Conservation (phyloP, 352 stramenopile genomes). For the Hyaloperonospora arabidopsidis region DNA sequence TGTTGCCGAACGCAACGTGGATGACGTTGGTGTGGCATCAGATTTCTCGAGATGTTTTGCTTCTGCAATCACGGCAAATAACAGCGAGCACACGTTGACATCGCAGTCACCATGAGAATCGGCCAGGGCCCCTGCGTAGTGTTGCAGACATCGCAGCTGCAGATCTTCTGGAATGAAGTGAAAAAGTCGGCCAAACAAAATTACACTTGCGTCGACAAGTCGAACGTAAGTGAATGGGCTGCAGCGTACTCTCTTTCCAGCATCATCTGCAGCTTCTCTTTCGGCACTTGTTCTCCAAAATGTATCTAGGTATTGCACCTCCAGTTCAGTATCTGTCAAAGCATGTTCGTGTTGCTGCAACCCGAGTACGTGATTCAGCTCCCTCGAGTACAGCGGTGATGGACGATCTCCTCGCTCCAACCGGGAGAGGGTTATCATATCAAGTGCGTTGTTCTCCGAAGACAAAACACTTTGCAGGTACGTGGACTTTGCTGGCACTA, state of each 20-base stretch:
- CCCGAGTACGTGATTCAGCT: constrained; percentile 69
- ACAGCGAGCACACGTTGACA: constrained; percentile 69
- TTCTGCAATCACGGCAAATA: constrained; percentile 63
- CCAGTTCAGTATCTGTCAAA: constrained; percentile 74
- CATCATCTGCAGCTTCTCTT: constrained; percentile 20
- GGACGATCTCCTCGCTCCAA: constrained; percentile 58
- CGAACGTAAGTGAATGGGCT: constrained; percentile 78
- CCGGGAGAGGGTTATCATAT: constrained; percentile 46
- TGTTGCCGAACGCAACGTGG: constrained; percentile 19
- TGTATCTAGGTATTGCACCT: constrained; percentile 76
- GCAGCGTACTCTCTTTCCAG: constrained; percentile 33
- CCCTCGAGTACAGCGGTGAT: constrained; percentile 56
- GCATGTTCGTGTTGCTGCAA: constrained; percentile 63
- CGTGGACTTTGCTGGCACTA: constrained; percentile 52
- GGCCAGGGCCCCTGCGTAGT: constrained; percentile 56
- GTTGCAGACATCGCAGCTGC: constrained; percentile 73
- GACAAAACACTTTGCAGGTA: constrained; percentile 57
- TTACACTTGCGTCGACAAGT: constrained; percentile 69
- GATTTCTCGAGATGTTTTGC: constrained; percentile 29
- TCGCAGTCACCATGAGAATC: constrained; percentile 58
- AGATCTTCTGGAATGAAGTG: constrained; percentile 76
- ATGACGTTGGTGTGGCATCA: constrained; percentile 10
- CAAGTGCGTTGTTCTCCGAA: constrained; percentile 46
- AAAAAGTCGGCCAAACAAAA: constrained; percentile 71
- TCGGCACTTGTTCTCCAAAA: constrained; percentile 51